A percentile compares a stretch with the other conserved stretches of the same genome.
phyloP scores from a whole-genome alignment of 352 stramenopile genomes.

The Pythium periplocum region DNA sequence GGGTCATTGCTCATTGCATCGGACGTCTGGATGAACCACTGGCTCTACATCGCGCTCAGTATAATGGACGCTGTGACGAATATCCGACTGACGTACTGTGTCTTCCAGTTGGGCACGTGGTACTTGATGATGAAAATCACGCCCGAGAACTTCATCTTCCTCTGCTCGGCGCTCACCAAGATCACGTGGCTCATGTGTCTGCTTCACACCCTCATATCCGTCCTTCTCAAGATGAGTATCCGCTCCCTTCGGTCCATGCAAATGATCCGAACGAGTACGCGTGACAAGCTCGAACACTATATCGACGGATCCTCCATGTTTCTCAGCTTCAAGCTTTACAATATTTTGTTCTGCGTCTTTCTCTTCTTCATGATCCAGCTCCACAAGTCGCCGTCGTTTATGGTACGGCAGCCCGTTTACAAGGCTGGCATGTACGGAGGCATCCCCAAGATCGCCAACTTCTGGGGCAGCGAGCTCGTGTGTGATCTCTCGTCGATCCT shows the following conservation, averaged over 20 bases:
- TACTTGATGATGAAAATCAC: conserved; percentile 46
- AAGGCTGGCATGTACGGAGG: conserved; percentile 39
- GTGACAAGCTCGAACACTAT: conserved; percentile 37
- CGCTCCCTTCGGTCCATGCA: conserved; percentile 27
- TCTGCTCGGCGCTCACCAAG: conserved; percentile 37
- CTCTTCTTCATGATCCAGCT: conserved; percentile 35
- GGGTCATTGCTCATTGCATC: conserved; percentile 46
- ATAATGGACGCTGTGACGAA: conserved; percentile 44
- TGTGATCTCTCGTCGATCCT: conserved; percentile 41
- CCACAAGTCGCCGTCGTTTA: conserved; percentile 32
- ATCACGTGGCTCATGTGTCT: conserved; percentile 65
- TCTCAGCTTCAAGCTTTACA: conserved; percentile 57
- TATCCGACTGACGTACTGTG: conserved; percentile 37
- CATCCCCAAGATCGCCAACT: conserved; percentile 24
- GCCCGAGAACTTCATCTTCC: conserved; percentile 54
- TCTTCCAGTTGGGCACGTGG: conserved; percentile 42
- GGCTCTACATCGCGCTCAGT: conserved; percentile 55
- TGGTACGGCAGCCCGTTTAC: conserved; percentile 24
- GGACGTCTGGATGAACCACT: conserved; percentile 66
- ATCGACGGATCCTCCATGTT: conserved; percentile 42
- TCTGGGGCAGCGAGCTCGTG: conserved; percentile 54
- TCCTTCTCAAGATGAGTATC: conserved; percentile 24
- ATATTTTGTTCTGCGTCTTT: conserved; percentile 34
- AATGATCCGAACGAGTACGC: conserved; percentile 24
- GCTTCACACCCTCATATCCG: conserved; percentile 27